Conservation (phyloP, 2,329 filamentous ascomycete species). For the Fusarium mexicanum region DNA sequence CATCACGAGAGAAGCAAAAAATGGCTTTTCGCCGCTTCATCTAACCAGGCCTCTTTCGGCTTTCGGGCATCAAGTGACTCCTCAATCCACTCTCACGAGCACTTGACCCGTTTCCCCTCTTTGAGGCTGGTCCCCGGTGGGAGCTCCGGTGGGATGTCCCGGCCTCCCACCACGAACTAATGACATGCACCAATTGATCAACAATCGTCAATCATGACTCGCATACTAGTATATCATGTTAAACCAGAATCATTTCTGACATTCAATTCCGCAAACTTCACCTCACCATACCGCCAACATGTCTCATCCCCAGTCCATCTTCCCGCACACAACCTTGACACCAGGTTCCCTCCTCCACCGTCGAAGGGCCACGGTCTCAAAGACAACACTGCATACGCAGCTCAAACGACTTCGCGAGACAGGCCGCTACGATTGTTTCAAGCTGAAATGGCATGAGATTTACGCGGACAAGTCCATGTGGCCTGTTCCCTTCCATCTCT, state of each 20-base stretch:
- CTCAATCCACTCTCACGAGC: neutral
- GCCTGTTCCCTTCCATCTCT: constrained; percentile 68
- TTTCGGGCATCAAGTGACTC: neutral
- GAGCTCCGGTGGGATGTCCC: neutral
- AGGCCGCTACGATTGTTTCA: constrained; percentile 67
- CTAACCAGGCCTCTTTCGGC: neutral
- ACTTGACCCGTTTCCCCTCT: neutral
- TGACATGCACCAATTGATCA: neutral
- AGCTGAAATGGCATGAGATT: constrained; percentile 63
- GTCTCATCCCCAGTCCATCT: constrained; percentile 28
- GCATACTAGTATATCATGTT: neutral
- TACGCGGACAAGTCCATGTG: constrained; percentile 62
- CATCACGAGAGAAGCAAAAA: too few relatives aligned
- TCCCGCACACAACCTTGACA: constrained; percentile 6
- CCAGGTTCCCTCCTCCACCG: constrained; percentile 1
- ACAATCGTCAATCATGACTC: neutral
- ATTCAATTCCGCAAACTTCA: accelerated
- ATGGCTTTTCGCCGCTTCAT: neutral
- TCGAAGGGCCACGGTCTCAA: constrained; percentile 2
- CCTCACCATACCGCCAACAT: neutral
- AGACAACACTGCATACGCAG: constrained; percentile 51
- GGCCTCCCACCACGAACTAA: constrained; percentile 1
- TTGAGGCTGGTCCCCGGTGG: neutral
- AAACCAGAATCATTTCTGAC: accelerated
- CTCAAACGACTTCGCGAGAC: constrained; percentile 60